Conservation (phyloP, 2,329 filamentous ascomycete genomes). For the Alternaria tenuissima region DNA sequence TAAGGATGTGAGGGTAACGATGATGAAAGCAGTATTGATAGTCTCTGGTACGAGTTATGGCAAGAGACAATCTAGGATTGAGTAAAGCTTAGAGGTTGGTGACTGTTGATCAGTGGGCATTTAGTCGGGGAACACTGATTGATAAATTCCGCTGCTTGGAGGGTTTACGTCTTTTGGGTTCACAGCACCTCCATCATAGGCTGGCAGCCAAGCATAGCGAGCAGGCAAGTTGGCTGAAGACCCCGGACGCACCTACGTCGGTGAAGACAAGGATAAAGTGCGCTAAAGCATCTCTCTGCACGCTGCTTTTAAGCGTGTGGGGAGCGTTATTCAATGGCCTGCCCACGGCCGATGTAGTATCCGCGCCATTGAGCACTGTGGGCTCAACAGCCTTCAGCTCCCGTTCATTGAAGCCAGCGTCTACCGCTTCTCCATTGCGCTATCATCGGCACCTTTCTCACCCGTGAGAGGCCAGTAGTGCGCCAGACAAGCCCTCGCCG, state of each 20-base stretch:
- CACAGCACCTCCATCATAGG: conserved; percentile 51
- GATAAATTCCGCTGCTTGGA: conserved; percentile 46
- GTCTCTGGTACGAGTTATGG: conserved; percentile 32
- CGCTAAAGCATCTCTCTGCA: conserved; percentile 30
- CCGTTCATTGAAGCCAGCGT: conserved; percentile 20
- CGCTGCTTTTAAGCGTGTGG: conserved; percentile 44
- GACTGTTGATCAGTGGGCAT: conserved; percentile 45
- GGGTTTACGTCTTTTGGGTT: conserved; percentile 43
- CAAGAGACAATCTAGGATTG: conserved; percentile 39
- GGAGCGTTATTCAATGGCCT: conserved; percentile 24
- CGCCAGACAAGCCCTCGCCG: conserved; percentile 24
- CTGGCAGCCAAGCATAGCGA: conserved; percentile 45
- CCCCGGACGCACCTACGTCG: conserved; percentile 41
- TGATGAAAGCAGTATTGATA: conserved; percentile 45
- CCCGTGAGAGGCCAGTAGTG: conserved; percentile 25
- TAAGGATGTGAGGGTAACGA: conserved; percentile 42
- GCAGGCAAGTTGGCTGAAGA: conserved; percentile 40
- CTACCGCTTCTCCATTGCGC: conserved; percentile 21
- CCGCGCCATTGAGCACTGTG: conserved; percentile 20
- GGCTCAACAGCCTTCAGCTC: conserved; percentile 15
- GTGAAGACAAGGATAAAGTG: conserved; percentile 25
- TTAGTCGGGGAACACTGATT: conserved; percentile 41
- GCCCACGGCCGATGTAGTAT: conserved; percentile 25
- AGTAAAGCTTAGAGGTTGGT: conserved; percentile 39
- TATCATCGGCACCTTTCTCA: conserved; percentile 27